phyloP scores from a whole-genome alignment of 768 basidiomycete genomes.

The Rhodotorula taiwanensis region DNA sequence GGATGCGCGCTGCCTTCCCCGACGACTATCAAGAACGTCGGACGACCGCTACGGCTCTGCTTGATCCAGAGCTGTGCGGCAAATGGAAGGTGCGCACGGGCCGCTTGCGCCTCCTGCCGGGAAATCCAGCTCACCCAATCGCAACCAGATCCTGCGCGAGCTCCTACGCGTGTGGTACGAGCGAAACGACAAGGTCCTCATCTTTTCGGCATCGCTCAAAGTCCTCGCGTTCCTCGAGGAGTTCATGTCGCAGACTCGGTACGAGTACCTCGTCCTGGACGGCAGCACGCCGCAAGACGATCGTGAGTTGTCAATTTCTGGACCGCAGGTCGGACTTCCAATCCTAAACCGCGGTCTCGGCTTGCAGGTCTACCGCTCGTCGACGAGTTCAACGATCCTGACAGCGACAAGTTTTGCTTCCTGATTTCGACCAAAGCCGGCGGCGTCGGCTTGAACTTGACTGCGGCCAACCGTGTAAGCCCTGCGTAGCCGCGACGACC shows the following conservation, averaged over 20 bases:
- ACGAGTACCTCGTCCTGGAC: conserved; percentile 52
- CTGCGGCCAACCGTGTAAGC: conserved; percentile 91
- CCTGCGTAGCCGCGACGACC: conserved; percentile 46
- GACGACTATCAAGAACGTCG: conserved; percentile 46
- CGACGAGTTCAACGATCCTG: conserved; percentile 84
- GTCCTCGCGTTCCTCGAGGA: conserved; percentile 30
- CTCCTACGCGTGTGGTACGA: conserved; percentile 64
- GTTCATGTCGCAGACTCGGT: conserved; percentile 24
- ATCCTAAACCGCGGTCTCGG: too few species aligned
- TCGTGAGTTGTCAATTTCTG: conserved; percentile 61
- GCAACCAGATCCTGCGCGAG: conserved; percentile 64
- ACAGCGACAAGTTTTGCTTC: conserved; percentile 82
- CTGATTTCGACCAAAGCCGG: conserved; percentile 94
- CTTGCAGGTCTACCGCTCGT: conserved; percentile 80
- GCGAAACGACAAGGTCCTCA: conserved; percentile 69
- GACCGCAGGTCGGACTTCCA: too few species aligned
- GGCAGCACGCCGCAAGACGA: conserved; percentile 64
- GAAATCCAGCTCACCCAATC: too few species aligned
- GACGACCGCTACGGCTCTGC: conserved; percentile 57
- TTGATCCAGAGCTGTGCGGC: conserved; percentile 64
- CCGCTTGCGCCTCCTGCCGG: too few species aligned
- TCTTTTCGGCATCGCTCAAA: conserved; percentile 67
- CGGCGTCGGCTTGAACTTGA: conserved; percentile 86
- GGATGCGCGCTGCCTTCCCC: conserved; percentile 62
- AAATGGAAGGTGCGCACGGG: conserved; percentile 61